phyloP scores from a whole-genome alignment of 257 asterid species.

The Gentiana macrophylla region DNA sequence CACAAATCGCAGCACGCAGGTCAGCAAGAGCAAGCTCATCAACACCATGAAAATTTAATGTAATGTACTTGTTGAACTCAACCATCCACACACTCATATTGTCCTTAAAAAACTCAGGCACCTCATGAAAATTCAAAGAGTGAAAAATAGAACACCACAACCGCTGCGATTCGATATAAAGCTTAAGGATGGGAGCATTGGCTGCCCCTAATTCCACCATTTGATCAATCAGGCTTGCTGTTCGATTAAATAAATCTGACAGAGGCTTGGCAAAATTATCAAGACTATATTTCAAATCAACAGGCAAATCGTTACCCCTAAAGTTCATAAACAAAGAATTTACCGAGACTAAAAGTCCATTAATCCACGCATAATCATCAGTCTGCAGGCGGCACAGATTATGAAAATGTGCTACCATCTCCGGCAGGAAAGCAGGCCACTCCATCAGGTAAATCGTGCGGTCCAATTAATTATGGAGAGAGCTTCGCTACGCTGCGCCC shows the following conservation, averaged over 20 bases:
- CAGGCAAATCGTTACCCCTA: slow-evolving; percentile 57
- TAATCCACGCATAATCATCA: slow-evolving; percentile 66
- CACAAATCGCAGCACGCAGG: slow-evolving; percentile 85
- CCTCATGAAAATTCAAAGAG: slow-evolving; percentile 67
- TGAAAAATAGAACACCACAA: slow-evolving; percentile 74
- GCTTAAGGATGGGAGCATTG: slow-evolving; percentile 35
- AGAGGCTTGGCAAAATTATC: slow-evolving; percentile 73
- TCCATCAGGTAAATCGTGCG: slow-evolving; percentile 64
- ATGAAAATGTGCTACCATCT: slow-evolving; percentile 53
- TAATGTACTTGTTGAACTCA: slow-evolving; percentile 70
- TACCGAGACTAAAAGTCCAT: slow-evolving; percentile 63
- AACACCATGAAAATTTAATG: slow-evolving; percentile 27
- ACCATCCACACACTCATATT: slow-evolving; percentile 89
- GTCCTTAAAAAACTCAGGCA: slow-evolving; percentile 88
- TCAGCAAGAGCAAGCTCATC: slow-evolving; percentile 64
- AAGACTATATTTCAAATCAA: slow-evolving; percentile 72
- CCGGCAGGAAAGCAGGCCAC: slow-evolving; percentile 75
- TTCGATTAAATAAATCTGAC: slow-evolving; percentile 57
- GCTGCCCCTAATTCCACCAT: slow-evolving; percentile 34
- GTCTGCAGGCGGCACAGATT: slow-evolving; percentile 30
- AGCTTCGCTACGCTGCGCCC: slow-evolving; percentile 84
- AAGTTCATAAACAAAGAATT: slow-evolving; percentile 73
- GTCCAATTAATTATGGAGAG: slow-evolving; percentile 53
- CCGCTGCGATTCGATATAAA: slow-evolving; percentile 73
- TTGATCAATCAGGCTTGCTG: slow-evolving; percentile 47